Evolutionary conservation across 139 green algal species (phyloP).

Genomic region (Chlorella sorokiniana): DNA sequence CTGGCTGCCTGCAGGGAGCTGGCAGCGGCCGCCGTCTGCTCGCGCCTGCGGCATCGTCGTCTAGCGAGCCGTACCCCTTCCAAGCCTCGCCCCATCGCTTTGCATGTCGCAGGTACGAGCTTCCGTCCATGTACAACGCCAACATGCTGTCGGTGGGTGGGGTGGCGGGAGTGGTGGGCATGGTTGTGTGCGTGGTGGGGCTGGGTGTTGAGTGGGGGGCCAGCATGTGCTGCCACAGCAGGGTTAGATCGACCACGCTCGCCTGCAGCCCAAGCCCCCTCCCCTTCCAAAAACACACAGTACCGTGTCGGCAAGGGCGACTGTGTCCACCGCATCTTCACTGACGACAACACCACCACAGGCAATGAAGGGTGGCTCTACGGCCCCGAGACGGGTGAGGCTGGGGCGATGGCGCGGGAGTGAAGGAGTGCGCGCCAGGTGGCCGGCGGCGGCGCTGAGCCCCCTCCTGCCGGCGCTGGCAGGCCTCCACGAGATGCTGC

Average conservation of each 20-base stretch:
- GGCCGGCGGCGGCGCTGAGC: not conserved
- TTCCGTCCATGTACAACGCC: too few species aligned
- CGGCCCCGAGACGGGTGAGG: conserved; percentile 41
- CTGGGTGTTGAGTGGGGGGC: too few species aligned
- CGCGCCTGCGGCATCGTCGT: not conserved
- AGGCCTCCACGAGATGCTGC: conserved; percentile 64
- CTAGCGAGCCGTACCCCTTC: not conserved
- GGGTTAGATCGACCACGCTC: too few species aligned
- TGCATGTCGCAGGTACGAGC: too few species aligned
- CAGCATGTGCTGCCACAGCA: too few species aligned
- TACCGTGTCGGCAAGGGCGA: conserved; percentile 39
- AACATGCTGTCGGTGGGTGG: too few species aligned
- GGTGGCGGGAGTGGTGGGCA: too few species aligned
- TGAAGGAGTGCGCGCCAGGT: not conserved
- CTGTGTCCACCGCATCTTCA: conserved; percentile 3
- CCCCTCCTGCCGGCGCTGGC: not conserved
- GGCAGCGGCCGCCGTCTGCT: not conserved
- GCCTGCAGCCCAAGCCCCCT: too few species aligned
- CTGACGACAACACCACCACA: not conserved
- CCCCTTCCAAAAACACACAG: too few species aligned
- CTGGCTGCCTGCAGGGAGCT: not conserved
- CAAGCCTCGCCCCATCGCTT: not conserved
- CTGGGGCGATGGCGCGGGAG: not conserved
- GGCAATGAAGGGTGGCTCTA: not conserved
- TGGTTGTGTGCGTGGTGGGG: too few species aligned